These are phyloP conservation scores for Cryoendolithus antarcticus DNA, from an alignment of 2,329 filamentous ascomycete genomes.

Conservation along the genomic window DNA sequence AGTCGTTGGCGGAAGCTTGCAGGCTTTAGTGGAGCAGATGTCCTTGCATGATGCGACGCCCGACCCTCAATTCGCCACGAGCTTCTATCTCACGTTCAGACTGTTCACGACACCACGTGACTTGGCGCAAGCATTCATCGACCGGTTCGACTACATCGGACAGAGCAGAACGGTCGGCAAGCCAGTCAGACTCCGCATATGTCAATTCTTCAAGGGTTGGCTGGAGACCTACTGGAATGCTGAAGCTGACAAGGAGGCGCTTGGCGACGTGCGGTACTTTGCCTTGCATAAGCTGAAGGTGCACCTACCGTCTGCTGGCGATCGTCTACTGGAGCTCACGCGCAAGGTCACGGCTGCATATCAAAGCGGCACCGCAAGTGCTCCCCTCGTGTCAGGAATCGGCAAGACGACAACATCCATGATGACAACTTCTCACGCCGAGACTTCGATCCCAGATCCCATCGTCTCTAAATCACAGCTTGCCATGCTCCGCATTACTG, in stretches of 20 bases:
- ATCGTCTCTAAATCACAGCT: slow-evolving; percentile 65
- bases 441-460: slow-evolving; percentile 45
- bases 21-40: slow-evolving; percentile 83
- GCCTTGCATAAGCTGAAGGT: slow-evolving; percentile 58
- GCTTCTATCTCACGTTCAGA: slow-evolving; percentile 93
- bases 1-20: slow-evolving; percentile 81
- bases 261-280: slow-evolving; percentile 67
- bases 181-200: slow-evolving; percentile 79
- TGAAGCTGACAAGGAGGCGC: slow-evolving; percentile 62
- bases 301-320: slow-evolving; percentile 63
- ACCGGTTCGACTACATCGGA: slow-evolving; percentile 83
- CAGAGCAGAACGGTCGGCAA: slow-evolving; percentile 62
- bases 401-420: slow-evolving; percentile 74
- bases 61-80: slow-evolving; percentile 80
- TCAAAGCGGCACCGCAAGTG: slow-evolving; percentile 11
- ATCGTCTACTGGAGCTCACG: slow-evolving; percentile 66
- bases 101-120: slow-evolving; percentile 74
- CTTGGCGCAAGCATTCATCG: slow-evolving; percentile 70
- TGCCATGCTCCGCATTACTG: slow-evolving; percentile 60
- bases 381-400: slow-evolving; percentile 64
- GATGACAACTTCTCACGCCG: slow-evolving; percentile 38
- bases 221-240: slow-evolving; percentile 90
- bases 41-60: slow-evolving; percentile 89
- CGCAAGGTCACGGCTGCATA: slow-evolving; percentile 62
- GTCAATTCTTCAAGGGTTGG: slow-evolving; percentile 96